Percentiles rank a stretch among this genome's conserved stretches.
These are phyloP conservation scores for Cryptococcus sp. DNA, from an alignment of 1,284 basidiomycete species.

Conservation along the genomic window DNA sequence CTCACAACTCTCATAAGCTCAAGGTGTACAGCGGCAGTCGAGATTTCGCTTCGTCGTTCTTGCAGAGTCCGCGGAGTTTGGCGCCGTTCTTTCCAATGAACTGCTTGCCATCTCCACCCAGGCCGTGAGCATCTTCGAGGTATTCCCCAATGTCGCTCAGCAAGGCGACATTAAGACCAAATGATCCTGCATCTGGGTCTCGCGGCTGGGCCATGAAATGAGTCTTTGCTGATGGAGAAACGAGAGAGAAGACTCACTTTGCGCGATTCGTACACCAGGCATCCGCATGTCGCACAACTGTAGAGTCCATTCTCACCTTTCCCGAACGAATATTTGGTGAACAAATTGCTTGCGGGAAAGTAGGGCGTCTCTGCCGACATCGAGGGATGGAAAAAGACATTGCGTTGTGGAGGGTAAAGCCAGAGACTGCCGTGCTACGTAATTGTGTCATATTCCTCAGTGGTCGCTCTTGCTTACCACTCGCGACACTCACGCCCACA, in stretches of 20 bases:
- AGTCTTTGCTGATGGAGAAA: background rate
- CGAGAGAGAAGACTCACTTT: background rate
- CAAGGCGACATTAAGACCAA: constrained; percentile 19
- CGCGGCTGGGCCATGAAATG: background rate
- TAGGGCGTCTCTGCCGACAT: constrained; percentile 1
- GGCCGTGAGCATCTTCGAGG: constrained; percentile 1
- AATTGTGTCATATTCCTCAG: background rate
- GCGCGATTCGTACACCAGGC: constrained; percentile 19
- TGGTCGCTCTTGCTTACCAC: background rate
- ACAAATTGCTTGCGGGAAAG: background rate
- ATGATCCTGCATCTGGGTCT: constrained; percentile 2
- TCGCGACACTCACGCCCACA: constrained; percentile 18
- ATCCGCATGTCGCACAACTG: constrained; percentile 24
- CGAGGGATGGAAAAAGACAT: constrained; percentile 13
- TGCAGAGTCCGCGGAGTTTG: background rate
- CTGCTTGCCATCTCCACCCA: background rate
- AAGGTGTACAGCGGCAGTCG: background rate
- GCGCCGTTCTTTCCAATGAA: background rate
- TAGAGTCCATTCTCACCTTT: constrained; percentile 13
- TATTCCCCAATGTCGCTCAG: constrained; percentile 13
- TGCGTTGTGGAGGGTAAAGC: constrained; percentile 18
- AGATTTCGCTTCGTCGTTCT: background rate
- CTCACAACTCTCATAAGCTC: background rate
- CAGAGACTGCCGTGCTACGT: constrained; percentile 24
- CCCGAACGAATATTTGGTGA: constrained; percentile 17